Conservation (phyloP, 176 grass and related monocot genomes). For the Oryza longistaminata region DNA sequence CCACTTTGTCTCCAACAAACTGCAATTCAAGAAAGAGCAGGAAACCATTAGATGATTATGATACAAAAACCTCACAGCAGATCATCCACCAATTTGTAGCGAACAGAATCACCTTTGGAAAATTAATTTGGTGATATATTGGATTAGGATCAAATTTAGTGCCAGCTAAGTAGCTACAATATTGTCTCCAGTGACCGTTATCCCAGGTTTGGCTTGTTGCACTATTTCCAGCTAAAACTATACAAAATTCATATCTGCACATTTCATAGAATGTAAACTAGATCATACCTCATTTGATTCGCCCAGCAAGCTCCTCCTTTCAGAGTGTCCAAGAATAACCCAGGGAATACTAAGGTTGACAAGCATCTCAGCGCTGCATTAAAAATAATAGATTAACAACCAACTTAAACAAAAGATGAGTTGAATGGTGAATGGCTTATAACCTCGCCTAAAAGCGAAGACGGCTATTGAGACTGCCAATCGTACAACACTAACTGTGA, state of each 20-base stretch:
- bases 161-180: background rate
- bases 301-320: slow-evolving; percentile 84
- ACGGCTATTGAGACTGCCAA: background rate
- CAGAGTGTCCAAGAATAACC: slow-evolving; percentile 97
- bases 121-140: background rate
- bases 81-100: background rate
- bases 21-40: slow-evolving; percentile 25
- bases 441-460: background rate
- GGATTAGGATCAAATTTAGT: background rate
- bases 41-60: background rate
- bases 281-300: slow-evolving; percentile 85
- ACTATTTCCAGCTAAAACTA: background rate
- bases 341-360: slow-evolving; percentile 79
- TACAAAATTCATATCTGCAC: background rate
- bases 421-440: background rate
- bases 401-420: background rate
- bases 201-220: background rate
- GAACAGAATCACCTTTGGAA: background rate
- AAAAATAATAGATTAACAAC: background rate
- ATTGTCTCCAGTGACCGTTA: background rate
- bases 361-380: slow-evolving; percentile 94
- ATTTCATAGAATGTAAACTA: background rate
- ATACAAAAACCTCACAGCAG: background rate
- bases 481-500: background rate
- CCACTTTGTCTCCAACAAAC: slow-evolving; percentile 97